Base-by-base conservation (phyloP, 352 stramenopile species). In the Phytophthora fragariae region DNA sequence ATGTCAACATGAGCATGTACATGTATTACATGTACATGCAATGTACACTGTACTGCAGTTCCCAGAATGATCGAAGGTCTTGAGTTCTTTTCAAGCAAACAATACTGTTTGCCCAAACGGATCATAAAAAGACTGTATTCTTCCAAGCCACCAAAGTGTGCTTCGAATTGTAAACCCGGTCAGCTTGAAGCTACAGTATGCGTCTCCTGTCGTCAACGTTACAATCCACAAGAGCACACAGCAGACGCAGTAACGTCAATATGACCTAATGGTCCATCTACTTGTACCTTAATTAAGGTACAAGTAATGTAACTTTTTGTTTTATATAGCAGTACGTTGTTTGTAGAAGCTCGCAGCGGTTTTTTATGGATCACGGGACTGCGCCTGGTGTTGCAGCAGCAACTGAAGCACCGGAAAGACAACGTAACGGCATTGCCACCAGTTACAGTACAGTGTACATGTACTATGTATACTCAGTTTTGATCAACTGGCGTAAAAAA, bases 51-150 rank as follows among this genome's bases (percentile, higher is more conserved):
- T 46, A 44, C 29, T 31, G 37, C 7, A 12, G 17, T 9, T 21
- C 44, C 53, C 15, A 29, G 29, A 54, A 54, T 39, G 15, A 61
- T 29, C 41, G 33, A 35, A 47, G 31, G 7, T 39, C 14, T 15
- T 14, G 37, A 44, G 3, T 12, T 44, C 37, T 19, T 35, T 11
- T 47, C 29, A 31, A 31, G 6, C 11, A 44, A 41, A 10, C 31
- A 6, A 19, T 31, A 37, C 0, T 49, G 64, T 71, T 60, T 66
- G 46, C 41, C 17, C 56, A 66, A 71, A 55, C 65, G 17, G 21
- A 41, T 71, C 56, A 71, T 71, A 71, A 66, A 71, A 71, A n/a
- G 31, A 56, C 17, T 33, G 33, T 49, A 11, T 10, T 39, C 65
- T 71, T 66, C 56, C 56, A 65, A 71, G 39, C 64, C 33, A 59